Evolutionary conservation across 1,284 basidiomycete species (phyloP).

Genomic region (Ceratorhiza oryzae-sativae): DNA sequence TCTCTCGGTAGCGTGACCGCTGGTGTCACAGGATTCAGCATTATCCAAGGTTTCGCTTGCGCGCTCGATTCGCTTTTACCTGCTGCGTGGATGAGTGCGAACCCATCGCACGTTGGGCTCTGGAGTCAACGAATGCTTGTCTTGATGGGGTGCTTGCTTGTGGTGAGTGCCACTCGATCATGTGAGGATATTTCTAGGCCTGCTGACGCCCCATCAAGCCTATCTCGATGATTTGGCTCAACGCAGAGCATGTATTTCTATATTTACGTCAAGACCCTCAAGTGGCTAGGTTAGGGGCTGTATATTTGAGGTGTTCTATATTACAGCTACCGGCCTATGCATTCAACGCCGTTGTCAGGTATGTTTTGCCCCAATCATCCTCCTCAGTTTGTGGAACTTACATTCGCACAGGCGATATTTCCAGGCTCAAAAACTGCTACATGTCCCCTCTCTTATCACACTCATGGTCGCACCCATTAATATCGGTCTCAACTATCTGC

Average conservation of each 20-base stretch:
- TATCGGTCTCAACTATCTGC: slow-evolving; percentile 78
- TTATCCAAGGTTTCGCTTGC: slow-evolving; percentile 82
- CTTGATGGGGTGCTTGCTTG: slow-evolving; percentile 64
- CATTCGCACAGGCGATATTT: not conserved
- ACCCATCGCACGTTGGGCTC: slow-evolving; percentile 84
- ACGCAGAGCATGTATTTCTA: slow-evolving; percentile 80
- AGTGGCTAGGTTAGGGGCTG: slow-evolving; percentile 77
- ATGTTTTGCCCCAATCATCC: slow-evolving; percentile 53
- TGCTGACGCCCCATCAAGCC: slow-evolving; percentile 56
- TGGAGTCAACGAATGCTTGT: slow-evolving; percentile 88
- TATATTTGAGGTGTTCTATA: slow-evolving; percentile 78
- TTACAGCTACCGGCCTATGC: slow-evolving; percentile 89
- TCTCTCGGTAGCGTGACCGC: slow-evolving; percentile 88
- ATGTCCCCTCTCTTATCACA: slow-evolving; percentile 85
- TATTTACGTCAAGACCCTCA: slow-evolving; percentile 82
- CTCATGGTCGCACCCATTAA: slow-evolving; percentile 87
- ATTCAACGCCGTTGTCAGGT: slow-evolving; percentile 74
- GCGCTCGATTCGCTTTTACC: slow-evolving; percentile 90
- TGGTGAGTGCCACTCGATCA: slow-evolving; percentile 60
- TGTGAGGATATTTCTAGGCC: not conserved
- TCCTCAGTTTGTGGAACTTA: not conserved
- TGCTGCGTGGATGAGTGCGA: slow-evolving; percentile 86
- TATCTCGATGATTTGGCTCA: slow-evolving; percentile 77
- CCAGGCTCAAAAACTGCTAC: slow-evolving; percentile 69
- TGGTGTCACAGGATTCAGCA: slow-evolving; percentile 66